Percentiles rank a stretch among this genome's conserved stretches.
Evolutionary conservation across 1,284 basidiomycete species (phyloP).

Genomic region (Naganishia liquefaciens): DNA sequence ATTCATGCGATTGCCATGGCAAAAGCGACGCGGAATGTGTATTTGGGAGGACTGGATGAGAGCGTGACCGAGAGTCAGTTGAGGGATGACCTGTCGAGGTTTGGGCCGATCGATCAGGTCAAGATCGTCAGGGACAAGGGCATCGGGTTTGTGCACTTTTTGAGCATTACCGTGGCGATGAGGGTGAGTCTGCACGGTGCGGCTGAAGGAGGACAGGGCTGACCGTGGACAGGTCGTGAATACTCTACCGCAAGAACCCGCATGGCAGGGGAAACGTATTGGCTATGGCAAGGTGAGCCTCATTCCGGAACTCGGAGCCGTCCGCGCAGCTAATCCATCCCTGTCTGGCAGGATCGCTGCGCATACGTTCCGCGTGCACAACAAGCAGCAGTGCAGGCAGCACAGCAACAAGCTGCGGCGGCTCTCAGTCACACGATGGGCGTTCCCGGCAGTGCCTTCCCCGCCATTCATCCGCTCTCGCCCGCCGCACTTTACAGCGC

Average conservation of each 20-base stretch:
- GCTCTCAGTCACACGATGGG: constrained; percentile 50
- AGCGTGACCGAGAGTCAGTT: constrained; percentile 83
- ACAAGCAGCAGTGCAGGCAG: constrained; percentile 54
- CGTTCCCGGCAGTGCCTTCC: constrained; percentile 45
- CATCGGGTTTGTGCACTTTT: constrained; percentile 94
- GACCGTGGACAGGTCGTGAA: constrained; percentile 70
- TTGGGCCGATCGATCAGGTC: constrained; percentile 95
- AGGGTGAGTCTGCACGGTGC: constrained; percentile 63
- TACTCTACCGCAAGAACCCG: constrained; percentile 79
- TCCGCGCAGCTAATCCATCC: neutral
- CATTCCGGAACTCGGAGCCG: too few species aligned
- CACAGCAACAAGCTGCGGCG: constrained; percentile 62
- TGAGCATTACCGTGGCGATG: constrained; percentile 86
- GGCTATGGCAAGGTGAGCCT: constrained; percentile 80
- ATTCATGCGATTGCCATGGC: constrained; percentile 81
- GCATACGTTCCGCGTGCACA: constrained; percentile 68
- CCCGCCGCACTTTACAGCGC: constrained; percentile 39
- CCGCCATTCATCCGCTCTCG: constrained; percentile 40
- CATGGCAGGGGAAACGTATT: constrained; percentile 90
- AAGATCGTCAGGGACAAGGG: constrained; percentile 98
- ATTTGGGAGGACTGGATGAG: constrained; percentile 86
- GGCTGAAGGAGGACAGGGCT: constrained; percentile 5
- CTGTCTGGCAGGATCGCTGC: constrained; percentile 64
- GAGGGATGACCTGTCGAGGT: constrained; percentile 76
- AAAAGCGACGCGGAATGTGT: constrained; percentile 90